Evolutionary conservation across 2,329 filamentous ascomycete species (phyloP).

Genomic region (Diaporthe eres): DNA sequence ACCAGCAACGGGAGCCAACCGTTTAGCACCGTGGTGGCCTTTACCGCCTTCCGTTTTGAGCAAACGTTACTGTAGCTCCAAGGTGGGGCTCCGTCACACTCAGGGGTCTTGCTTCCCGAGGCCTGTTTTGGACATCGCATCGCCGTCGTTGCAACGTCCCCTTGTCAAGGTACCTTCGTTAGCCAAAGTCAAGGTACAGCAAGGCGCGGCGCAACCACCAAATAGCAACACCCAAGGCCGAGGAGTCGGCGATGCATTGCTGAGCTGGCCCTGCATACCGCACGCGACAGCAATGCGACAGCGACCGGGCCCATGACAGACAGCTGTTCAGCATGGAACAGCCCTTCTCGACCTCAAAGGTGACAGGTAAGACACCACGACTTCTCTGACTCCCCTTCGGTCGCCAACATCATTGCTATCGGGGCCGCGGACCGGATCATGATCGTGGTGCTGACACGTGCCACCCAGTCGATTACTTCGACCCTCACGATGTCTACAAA

Average conservation of each 20-base stretch:
- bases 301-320: conserved; percentile 46
- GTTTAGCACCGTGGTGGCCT: not conserved
- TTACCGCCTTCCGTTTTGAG: conserved; percentile 18
- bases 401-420: not conserved
- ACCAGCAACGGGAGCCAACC: not conserved
- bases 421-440: not conserved
- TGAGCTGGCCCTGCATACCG: conserved; percentile 40
- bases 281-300: conserved; percentile 28
- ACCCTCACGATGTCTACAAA: conserved; percentile 90
- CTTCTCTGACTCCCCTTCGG: conserved; percentile 26
- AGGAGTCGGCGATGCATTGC: conserved; percentile 26
- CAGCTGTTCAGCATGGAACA: conserved; percentile 71
- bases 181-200: not conserved
- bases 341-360: conserved; percentile 80
- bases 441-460: conserved; percentile 24
- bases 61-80: not conserved
- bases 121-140: conserved; percentile 16
- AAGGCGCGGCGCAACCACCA: not conserved
- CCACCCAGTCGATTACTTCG: conserved; percentile 89
- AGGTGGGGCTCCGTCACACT: not conserved
- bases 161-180: not conserved
- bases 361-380: conserved; percentile 70
- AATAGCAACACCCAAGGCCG: not conserved
- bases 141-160: not conserved
- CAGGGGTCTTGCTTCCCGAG: conserved; percentile 11